Conservation (phyloP, 164 flowering plant species). For the Magnolia officinalis region DNA sequence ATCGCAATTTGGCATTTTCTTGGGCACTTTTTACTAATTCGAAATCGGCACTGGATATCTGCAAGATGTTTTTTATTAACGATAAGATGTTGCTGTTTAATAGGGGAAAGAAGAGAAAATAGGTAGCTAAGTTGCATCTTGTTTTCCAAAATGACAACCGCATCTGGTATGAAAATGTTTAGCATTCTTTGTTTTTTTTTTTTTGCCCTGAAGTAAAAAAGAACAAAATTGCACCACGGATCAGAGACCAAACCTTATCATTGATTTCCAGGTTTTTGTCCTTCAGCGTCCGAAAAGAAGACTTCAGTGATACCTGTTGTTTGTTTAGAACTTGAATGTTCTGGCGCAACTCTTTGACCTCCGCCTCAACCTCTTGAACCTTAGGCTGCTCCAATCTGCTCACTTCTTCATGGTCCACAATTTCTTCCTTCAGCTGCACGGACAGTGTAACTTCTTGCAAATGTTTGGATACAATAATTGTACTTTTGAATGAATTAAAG, state of each 20-base stretch:
- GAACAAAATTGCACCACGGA: background rate
- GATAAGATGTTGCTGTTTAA: background rate
- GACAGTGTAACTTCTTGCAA: background rate
- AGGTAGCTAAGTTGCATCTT: background rate
- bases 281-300: slow-evolving; percentile 47
- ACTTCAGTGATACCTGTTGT: slow-evolving; percentile 62
- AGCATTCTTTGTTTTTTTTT: no score
- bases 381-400: slow-evolving; percentile 66
- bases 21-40: slow-evolving; percentile 67
- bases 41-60: slow-evolving; percentile 80
- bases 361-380: slow-evolving; percentile 58
- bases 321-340: slow-evolving; percentile 61
- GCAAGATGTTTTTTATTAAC: slow-evolving; percentile 10
- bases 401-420: slow-evolving; percentile 40
- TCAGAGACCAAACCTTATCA: slow-evolving; percentile 47
- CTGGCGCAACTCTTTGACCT: slow-evolving; percentile 66
- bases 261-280: slow-evolving; percentile 65
- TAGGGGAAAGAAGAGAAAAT: slow-evolving; percentile 1
- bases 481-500: background rate
- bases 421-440: slow-evolving; percentile 68
- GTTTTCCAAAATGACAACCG: background rate
- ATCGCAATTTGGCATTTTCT: slow-evolving; percentile 70
- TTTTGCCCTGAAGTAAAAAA: background rate
- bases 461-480: background rate
- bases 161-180: background rate